Base-by-base conservation (phyloP, 2,329 filamentous ascomycete species). In the Rhinocladiella similis region DNA sequence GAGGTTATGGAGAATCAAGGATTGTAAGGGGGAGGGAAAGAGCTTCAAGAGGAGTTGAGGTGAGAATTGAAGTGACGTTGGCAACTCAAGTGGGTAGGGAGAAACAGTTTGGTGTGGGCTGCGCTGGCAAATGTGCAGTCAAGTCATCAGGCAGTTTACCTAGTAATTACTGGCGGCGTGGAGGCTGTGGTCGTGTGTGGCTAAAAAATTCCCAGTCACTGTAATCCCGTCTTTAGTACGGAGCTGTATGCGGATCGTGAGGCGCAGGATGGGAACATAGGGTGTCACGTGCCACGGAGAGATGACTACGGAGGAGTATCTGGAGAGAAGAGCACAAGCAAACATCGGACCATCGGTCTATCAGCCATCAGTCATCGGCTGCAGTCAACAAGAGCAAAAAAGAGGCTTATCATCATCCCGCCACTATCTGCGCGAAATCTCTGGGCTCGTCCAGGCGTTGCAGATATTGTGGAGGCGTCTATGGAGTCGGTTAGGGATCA, bases 61-160 rank as follows among this genome's bases (percentile, higher is more conserved):
- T 43, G 48, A 39, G 36, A 20, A 38, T 33, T 35, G 38, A 57
- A 16, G 43, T 60, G 58, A 55, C 54, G 58, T 57, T 54, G 58
- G 47, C 29, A 33, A 47, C 18, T 36, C 50, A 35, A 47, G 42
- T 38, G 29, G 29, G 10, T 33, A 33, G 29, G 29, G 6, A 33
- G 29, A 33, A 33, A 10, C 29, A n/a, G 39, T 50, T n/a, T n/a
- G 14, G 16, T 18, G 27, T 14, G 33, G n/a, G 27, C 33, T 50
- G 47, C 19, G 47, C 47, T 50, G 47, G 47, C 38, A 41, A 41
- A 19, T 41, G 38, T 41, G 38, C 29, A n/a, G n/a, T n/a, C n/a
- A n/a, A 25, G 22, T 47, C 20, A 18, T 47, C 35, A 33, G 13
- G 45, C 12, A 47, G 14, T 25, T 22, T 47, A 13, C 18, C 22